phyloP scores from a whole-genome alignment of 1,284 basidiomycete species.

The Melampsora allii-populina region DNA sequence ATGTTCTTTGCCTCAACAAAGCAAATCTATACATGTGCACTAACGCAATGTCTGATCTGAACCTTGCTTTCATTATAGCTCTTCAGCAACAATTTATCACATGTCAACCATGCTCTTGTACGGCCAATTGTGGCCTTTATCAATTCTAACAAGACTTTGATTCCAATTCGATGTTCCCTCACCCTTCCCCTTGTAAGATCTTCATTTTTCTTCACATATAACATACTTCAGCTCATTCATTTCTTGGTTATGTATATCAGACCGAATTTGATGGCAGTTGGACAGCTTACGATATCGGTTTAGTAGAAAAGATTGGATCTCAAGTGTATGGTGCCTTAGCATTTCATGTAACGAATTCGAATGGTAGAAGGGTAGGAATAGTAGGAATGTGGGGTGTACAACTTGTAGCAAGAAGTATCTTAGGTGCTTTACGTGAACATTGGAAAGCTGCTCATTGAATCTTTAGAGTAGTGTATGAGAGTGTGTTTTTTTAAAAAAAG shows the following conservation, averaged over 20 bases:
- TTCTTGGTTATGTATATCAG: constrained; percentile 18
- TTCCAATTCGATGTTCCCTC: constrained; percentile 84
- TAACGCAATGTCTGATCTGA: neutral
- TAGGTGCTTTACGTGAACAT: constrained; percentile 59
- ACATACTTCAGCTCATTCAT: neutral
- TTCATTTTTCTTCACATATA: neutral
- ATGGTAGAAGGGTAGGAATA: constrained; percentile 70
- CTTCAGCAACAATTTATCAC: constrained; percentile 79
- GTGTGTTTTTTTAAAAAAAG: no score
- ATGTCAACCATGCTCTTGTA: constrained; percentile 90
- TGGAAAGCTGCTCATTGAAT: constrained; percentile 41
- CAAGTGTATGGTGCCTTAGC: constrained; percentile 85
- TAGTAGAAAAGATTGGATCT: constrained; percentile 73
- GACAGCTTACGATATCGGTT: constrained; percentile 62
- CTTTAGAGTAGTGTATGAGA: no score
- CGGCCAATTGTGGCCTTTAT: constrained; percentile 98
- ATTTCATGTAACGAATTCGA: constrained; percentile 84
- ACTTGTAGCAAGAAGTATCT: constrained; percentile 65
- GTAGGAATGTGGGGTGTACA: constrained; percentile 79
- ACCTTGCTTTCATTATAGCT: constrained; percentile 53
- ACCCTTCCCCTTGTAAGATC: constrained; percentile 63
- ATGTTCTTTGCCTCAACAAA: constrained; percentile 61
- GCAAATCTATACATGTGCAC: constrained; percentile 5
- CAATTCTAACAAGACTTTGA: constrained; percentile 88
- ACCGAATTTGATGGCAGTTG: constrained; percentile 79